Evolutionary conservation across 116 monocot genomes (phyloP).

Genomic region (Cymodocea nodosa): DNA sequence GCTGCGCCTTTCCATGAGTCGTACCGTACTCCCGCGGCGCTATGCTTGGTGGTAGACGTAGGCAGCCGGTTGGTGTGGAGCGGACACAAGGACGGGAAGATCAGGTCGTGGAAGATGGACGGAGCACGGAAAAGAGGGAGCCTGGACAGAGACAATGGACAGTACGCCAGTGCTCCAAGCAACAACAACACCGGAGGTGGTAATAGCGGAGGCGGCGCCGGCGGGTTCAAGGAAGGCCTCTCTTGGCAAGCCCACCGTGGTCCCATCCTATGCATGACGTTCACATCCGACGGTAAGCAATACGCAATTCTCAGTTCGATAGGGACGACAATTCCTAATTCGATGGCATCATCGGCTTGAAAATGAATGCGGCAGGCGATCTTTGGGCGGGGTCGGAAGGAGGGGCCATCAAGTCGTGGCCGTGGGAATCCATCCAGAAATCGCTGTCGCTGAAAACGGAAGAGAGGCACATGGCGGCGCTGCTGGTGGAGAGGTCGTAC

Average conservation of each 20-base stretch:
- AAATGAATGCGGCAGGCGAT: too few relatives aligned
- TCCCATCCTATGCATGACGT: slow-evolving; percentile 54
- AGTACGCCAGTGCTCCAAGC: too few relatives aligned
- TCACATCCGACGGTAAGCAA: slow-evolving; percentile 62
- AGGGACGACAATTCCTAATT: too few relatives aligned
- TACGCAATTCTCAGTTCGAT: too few relatives aligned
- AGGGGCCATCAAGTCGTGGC: slow-evolving; percentile 78
- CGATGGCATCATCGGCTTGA: too few relatives aligned
- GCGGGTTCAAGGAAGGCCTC: slow-evolving; percentile 57
- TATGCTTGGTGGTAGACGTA: slow-evolving; percentile 60
- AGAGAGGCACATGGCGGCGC: slow-evolving; percentile 76
- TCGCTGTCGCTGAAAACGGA: slow-evolving; percentile 62
- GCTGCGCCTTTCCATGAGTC: slow-evolving; percentile 77
- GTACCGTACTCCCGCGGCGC: slow-evolving; percentile 27
- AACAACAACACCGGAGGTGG: too few relatives aligned
- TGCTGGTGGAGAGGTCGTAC: slow-evolving; percentile 73
- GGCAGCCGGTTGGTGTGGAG: slow-evolving; percentile 64
- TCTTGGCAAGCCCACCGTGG: slow-evolving; percentile 83
- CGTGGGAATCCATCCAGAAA: slow-evolving; percentile 87
- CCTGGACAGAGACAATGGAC: too few relatives aligned
- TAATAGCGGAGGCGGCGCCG: slow-evolving; percentile 5
- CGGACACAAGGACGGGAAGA: slow-evolving; percentile 95
- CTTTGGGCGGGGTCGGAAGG: slow-evolving; percentile 93
- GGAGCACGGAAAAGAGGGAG: neutral
- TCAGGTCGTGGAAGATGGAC: slow-evolving; percentile 57